Percentiles rank a stretch among this genome's conserved stretches.
These are phyloP conservation scores for Calonectria naviculata DNA, from an alignment of 2,329 filamentous ascomycete species.

Conservation along the genomic window DNA sequence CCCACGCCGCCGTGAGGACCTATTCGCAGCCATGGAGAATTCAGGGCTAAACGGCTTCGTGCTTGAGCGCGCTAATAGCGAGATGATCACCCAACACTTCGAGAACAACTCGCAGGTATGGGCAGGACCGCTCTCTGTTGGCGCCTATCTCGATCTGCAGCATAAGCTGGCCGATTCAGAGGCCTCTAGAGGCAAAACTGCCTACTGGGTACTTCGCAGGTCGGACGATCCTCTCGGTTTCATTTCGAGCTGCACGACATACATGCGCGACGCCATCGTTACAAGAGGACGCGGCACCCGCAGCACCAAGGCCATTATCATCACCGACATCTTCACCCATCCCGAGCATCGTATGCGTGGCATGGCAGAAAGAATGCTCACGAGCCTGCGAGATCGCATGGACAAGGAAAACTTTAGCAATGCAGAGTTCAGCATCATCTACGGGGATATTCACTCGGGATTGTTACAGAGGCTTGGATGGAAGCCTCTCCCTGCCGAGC, in stretches of 20 bases:
- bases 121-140: constrained; percentile 26
- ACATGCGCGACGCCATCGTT: constrained; percentile 36
- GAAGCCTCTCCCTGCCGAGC: constrained; percentile 43
- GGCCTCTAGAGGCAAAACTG: constrained; percentile 1
- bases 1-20: neutral
- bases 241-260: constrained; percentile 48
- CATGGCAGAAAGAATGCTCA: constrained; percentile 49
- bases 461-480: constrained; percentile 50
- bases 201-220: constrained; percentile 46
- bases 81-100: constrained; percentile 30
- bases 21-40: neutral
- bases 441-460: constrained; percentile 46
- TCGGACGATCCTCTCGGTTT: constrained; percentile 42
- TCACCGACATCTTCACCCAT: constrained; percentile 51
- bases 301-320: constrained; percentile 42
- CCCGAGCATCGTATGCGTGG: constrained; percentile 46
- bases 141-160: constrained; percentile 28
- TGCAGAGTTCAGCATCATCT: constrained; percentile 49
- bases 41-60: constrained; percentile 9
- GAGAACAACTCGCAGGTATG: constrained; percentile 30
- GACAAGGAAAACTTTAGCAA: constrained; percentile 36
- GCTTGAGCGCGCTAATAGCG: constrained; percentile 25
- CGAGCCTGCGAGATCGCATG: constrained; percentile 45
- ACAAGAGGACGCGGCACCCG: constrained; percentile 32
- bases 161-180: constrained; percentile 17